Conservation (phyloP, 345 rosid genomes). For the Pugionium dolabratum region DNA sequence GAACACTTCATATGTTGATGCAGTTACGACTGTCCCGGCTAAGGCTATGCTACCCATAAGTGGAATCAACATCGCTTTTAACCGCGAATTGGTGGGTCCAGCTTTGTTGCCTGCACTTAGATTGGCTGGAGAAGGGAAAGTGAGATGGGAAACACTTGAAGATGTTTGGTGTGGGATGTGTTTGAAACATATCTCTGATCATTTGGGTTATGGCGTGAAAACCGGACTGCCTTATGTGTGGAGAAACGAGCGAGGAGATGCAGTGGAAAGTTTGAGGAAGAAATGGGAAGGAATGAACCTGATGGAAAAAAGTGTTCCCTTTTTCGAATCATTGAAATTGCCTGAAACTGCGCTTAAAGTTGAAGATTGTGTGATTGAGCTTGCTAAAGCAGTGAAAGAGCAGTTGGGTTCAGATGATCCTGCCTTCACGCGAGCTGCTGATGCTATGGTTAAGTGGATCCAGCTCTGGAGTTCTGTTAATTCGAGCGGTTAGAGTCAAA, state of each 20-base stretch:
- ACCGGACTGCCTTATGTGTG: slow-evolving; percentile 85
- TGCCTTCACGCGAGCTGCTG: slow-evolving; percentile 68
- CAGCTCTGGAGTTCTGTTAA: slow-evolving; percentile 68
- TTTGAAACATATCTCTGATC: slow-evolving; percentile 74
- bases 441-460: slow-evolving; percentile 75
- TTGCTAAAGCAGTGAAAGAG: slow-evolving; percentile 66
- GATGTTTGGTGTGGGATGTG: slow-evolving; percentile 98
- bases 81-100: slow-evolving; percentile 79
- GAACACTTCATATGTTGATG: slow-evolving; percentile 77
- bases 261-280: slow-evolving; percentile 80
- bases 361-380: slow-evolving; percentile 70
- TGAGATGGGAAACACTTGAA: slow-evolving; percentile 95
- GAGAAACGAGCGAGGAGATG: slow-evolving; percentile 84
- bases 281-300: slow-evolving; percentile 97
- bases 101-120: slow-evolving; percentile 75
- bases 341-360: slow-evolving; percentile 54
- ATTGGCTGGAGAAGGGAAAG: slow-evolving; percentile 79
- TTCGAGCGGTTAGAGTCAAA: slow-evolving; percentile 33
- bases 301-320: slow-evolving; percentile 87
- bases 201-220: slow-evolving; percentile 83
- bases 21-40: slow-evolving; percentile 78
- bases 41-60: slow-evolving; percentile 69
- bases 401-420: slow-evolving; percentile 61
- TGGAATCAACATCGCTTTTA: slow-evolving; percentile 86
- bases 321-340: slow-evolving; percentile 70